Evolutionary conservation across 1,284 basidiomycete genomes (phyloP), one percentile per base, ranked within the genome.

Genomic region (Anthracocystis panici-leucophaei): DNA sequence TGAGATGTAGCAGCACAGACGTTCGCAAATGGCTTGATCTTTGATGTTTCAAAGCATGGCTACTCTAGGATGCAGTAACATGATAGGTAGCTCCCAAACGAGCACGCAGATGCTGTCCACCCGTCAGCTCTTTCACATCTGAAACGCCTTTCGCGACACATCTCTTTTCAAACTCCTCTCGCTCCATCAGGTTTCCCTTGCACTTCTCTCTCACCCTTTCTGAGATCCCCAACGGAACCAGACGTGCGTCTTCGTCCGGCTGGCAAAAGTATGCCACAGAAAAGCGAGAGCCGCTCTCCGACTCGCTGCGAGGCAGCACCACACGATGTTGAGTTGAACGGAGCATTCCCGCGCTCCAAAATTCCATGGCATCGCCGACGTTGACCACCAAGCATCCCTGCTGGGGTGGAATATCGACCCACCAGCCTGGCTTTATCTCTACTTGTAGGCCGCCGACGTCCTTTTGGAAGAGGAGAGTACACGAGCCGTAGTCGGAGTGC

Each of bases 381-480:
- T 94, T 94, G 56, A 94, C 89, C 31, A 94, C 91, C 60, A 94
- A 91, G 3, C 92, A 93, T 12, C 89, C 92, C 5, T 90, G 89
- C 89, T 93, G 90, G 1, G 93, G 92, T 8, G 87, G 89, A 0
- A 92, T 92, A 56, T 92, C 89, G 64, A 91, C 88, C 86, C 90
- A 94, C 21, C 60, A 31, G 0, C 57, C 57, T 10, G 52, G 12
- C 40, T 74, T 42, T 23, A 49, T 58, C 38, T 74, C 57, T 0
- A 93, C 92, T 82, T 95, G 91, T 16, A 95, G 87, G 1, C 93
- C 93, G 18, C 93, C 93, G 54, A 94, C 90, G 88, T 91, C 73
- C 82, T 93, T 93, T 85, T 94, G 93, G 87, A 94, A 94, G 9
- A 95, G 87, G 20, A 95, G 87, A 0, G 93, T 94, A 77, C 93